These are phyloP conservation scores for Saccharomycodes ludwigii DNA, from an alignment of 805 yeast species.

Conservation along the genomic window DNA sequence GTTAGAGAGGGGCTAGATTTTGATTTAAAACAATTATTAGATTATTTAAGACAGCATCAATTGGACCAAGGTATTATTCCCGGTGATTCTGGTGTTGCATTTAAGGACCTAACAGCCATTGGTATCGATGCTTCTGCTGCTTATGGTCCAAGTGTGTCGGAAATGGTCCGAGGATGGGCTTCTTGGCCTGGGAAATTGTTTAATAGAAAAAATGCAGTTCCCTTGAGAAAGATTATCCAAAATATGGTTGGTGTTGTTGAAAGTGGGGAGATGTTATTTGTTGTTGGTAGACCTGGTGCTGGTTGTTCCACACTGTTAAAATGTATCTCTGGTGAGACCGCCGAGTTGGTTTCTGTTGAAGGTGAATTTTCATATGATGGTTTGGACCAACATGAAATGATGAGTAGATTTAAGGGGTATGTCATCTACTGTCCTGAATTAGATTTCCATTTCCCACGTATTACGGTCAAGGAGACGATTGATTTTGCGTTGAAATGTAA, in stretches of 20 bases:
- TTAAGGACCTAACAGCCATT: conserved; percentile 30
- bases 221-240: conserved; percentile 28
- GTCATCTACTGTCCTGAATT: conserved; percentile 41
- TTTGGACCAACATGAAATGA: conserved; percentile 33
- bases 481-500: conserved; percentile 37
- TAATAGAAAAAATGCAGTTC: conserved; percentile 20
- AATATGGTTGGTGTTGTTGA: conserved; percentile 31
- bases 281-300: conserved; percentile 48
- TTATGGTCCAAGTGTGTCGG: conserved; percentile 34
- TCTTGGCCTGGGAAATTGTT: conserved; percentile 21
- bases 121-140: conserved; percentile 44
- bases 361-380: conserved; percentile 40
- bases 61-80: conserved; percentile 35
- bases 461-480: conserved; percentile 39
- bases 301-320: conserved; percentile 49
- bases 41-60: conserved; percentile 28
- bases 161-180: conserved; percentile 26
- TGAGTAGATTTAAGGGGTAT: conserved; percentile 33
- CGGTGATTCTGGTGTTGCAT: conserved; percentile 39
- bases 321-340: conserved; percentile 33
- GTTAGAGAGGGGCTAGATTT: conserved; percentile 32
- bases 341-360: conserved; percentile 23
- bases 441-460: conserved; percentile 39
- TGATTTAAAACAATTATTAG: conserved; percentile 30
- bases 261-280: conserved; percentile 42